Evolutionary conservation across 2,329 filamentous ascomycete species (phyloP), one percentile per base, ranked within the genome.

Genomic region (Claviceps purpurea): DNA sequence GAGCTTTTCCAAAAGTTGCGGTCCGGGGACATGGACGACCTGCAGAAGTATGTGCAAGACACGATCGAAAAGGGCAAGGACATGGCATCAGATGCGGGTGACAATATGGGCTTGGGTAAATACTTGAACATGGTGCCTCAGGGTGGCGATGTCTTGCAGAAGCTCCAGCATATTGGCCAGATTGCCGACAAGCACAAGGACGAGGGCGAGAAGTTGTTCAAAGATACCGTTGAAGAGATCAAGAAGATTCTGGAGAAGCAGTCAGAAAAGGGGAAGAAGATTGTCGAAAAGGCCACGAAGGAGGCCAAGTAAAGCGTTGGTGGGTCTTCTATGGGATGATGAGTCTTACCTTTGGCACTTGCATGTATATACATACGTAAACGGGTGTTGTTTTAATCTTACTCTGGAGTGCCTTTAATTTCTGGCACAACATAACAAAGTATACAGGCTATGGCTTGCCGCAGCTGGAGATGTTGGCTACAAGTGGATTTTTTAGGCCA

Each of bases 151-250:
- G 77, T 89, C 47, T 61, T 86, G 39, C 73, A 78, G 39, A 85
- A 87, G 67, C 63, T 89, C 51, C 71, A 79, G 60, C 75, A 85
- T 59, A 65, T 89, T 51, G 73, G 78, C 57, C 73, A 85, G 56
- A 72, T 84, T 14, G 81, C 81, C 0, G 72, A 83, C 59, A 80
- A 86, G 69, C 81, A 86, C 64, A 80, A 78, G 49, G 73, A 81
- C 5, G 82, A 89, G 64, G 84, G 83, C 2, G 77, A 88, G 71
- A 77, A 81, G 65, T 70, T 89, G 40, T 65, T 86, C 50, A 81
- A 81, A 67, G 82, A 85, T 62, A 84, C 84, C 0, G 71, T 86
- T 48, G 74, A 83, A 45, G 83, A 87, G 64, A 69, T 87, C 47
- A 73, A 76, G 63, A 72, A 82, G 64, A 74, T 87, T 34, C 69